Percentiles rank a stretch among this genome's conserved stretches.
phyloP scores from a whole-genome alignment of 148 eudicot genomes.

The Camellia lanceoleosa region DNA sequence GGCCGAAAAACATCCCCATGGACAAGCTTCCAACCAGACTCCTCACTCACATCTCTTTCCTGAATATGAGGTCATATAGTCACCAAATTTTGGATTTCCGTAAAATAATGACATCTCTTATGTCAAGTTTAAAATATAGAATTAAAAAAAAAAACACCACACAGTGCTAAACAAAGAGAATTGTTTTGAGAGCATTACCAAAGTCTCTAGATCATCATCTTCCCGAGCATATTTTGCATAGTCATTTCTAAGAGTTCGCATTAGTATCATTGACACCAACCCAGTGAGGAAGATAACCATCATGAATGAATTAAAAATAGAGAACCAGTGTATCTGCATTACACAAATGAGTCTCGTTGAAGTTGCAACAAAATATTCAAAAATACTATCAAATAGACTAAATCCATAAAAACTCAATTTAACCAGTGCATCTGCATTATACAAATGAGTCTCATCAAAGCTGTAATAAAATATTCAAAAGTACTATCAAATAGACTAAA shows the following conservation, averaged over 20 bases:
- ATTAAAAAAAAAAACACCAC: neutral
- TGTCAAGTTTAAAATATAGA: neutral
- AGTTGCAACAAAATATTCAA: neutral
- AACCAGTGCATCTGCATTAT: constrained; percentile 92
- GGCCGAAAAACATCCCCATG: constrained; percentile 95
- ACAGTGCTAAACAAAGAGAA: neutral
- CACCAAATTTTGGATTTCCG: neutral
- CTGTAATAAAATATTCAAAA: neutral
- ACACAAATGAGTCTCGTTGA: neutral
- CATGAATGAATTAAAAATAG: constrained; percentile 96
- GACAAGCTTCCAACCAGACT: constrained; percentile 88
- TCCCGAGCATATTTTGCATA: constrained; percentile 97
- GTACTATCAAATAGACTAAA: neutral
- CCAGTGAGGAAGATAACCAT: constrained; percentile 99
- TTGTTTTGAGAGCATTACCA: constrained; percentile 43
- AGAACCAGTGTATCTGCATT: constrained; percentile 96
- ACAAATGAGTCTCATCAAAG: neutral
- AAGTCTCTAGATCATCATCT: constrained; percentile 87
- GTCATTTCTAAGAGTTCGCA: constrained; percentile 95
- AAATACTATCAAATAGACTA: neutral
- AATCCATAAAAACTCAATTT: neutral
- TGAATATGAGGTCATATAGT: constrained; percentile 22
- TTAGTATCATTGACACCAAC: constrained; percentile 86
- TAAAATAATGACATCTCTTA: neutral
- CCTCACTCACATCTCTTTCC: constrained; percentile 96